These are phyloP conservation scores for Moesziomyces sp. DNA, from an alignment of 1,284 basidiomycete species.

Conservation along the genomic window DNA sequence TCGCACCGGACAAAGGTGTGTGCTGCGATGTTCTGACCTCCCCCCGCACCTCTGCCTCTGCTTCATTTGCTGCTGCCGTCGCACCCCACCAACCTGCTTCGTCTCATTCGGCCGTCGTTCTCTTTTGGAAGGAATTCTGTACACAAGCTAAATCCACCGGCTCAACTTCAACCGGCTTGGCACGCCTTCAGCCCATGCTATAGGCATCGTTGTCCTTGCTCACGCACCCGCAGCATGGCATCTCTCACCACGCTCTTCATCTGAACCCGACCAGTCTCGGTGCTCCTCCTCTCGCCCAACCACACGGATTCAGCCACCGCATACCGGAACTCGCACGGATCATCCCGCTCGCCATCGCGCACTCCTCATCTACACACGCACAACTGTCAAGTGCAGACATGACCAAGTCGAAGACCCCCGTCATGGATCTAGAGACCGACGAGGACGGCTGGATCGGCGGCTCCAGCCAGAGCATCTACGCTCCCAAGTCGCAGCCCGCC, in stretches of 20 bases:
- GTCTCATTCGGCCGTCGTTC: too few relatives aligned
- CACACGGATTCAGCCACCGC: slow-evolving; percentile 43
- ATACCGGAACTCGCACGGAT: slow-evolving; percentile 37
- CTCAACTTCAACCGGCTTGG: neutral
- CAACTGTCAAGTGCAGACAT: slow-evolving; percentile 15
- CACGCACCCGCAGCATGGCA: slow-evolving; percentile 20
- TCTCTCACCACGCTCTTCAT: slow-evolving; percentile 55
- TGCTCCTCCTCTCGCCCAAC: slow-evolving; percentile 50
- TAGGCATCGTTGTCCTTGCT: neutral
- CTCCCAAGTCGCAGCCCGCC: slow-evolving; percentile 16
- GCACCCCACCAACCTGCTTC: too few relatives aligned
- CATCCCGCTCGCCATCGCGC: slow-evolving; percentile 52
- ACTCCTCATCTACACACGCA: slow-evolving; percentile 24
- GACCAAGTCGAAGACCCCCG: slow-evolving; percentile 20
- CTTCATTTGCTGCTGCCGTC: too few relatives aligned
- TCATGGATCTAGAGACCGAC: slow-evolving; percentile 40
- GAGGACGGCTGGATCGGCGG: slow-evolving; percentile 51
- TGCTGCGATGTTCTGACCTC: too few relatives aligned
- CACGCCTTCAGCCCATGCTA: slow-evolving; percentile 9
- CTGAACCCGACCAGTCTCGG: slow-evolving; percentile 53
- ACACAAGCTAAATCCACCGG: neutral
- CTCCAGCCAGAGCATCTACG: slow-evolving; percentile 52
- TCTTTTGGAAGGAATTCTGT: neutral
- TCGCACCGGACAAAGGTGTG: too few relatives aligned
- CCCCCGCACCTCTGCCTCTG: too few relatives aligned